These are phyloP conservation scores for Wickerhamomyces canadensis DNA, from an alignment of 805 yeast species.

Conservation along the genomic window DNA sequence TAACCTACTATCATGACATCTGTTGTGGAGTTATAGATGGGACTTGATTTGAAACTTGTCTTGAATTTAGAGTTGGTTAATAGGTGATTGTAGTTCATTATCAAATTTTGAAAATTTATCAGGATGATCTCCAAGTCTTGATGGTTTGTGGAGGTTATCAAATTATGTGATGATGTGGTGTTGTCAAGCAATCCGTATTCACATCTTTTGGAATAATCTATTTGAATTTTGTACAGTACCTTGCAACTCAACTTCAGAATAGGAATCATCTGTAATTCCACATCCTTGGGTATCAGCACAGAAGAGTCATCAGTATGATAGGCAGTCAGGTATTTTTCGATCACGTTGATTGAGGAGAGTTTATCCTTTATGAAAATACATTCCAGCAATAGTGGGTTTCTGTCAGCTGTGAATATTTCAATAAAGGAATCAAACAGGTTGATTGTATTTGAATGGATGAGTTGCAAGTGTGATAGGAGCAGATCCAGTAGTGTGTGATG, in stretches of 20 bases:
- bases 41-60: conserved; percentile 13
- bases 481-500: conserved; percentile 1
- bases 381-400: conserved; percentile 1
- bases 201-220: background rate
- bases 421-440: conserved; percentile 1
- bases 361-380: background rate
- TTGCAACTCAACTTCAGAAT: too few relatives aligned
- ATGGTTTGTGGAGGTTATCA: background rate
- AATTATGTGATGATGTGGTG: background rate
- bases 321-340: background rate
- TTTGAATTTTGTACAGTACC: too few relatives aligned
- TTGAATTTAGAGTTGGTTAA: conserved; percentile 5
- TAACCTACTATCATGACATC: conserved; percentile 13
- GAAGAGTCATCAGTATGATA: background rate
- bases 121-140: background rate
- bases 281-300: background rate
- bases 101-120: background rate
- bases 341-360: background rate
- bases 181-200: background rate
- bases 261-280: background rate
- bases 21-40: conserved; percentile 7
- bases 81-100: conserved; percentile 1
- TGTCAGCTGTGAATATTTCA: background rate
- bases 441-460: background rate
- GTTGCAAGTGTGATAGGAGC: background rate